phyloP scores from a whole-genome alignment of 345 rosid species.

The sweet orange (Citrus sinensis) region DVS_A1.0 CM039169.1:31839001-31839500 shows the following conservation, averaged over 20 bases:
- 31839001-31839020: constrained; percentile 32
- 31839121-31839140: constrained; percentile 62
- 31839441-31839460: constrained; percentile 36
- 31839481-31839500: constrained; percentile 77
- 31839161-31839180: constrained; percentile 42
- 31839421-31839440: constrained; percentile 42
- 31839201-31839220: constrained; percentile 30
- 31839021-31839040: constrained; percentile 40
- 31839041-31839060: constrained; percentile 63
- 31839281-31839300: constrained; percentile 52
- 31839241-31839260: constrained; percentile 20
- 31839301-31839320: constrained; percentile 73
- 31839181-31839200: constrained; percentile 22
- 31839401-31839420: constrained; percentile 73
- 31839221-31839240: constrained; percentile 21
- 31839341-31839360: constrained; percentile 24
- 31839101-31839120: constrained; percentile 50
- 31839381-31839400: constrained; percentile 63
- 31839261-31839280: constrained; percentile 26
- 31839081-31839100: constrained; percentile 45
- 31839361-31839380: constrained; percentile 61
- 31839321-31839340: constrained; percentile 50
- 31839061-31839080: constrained; percentile 63
- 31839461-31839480: constrained; percentile 57
- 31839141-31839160: constrained; percentile 33